Evolutionary conservation across 768 basidiomycete species (phyloP).

Genomic region (Pulveroboletus frians): DNA sequence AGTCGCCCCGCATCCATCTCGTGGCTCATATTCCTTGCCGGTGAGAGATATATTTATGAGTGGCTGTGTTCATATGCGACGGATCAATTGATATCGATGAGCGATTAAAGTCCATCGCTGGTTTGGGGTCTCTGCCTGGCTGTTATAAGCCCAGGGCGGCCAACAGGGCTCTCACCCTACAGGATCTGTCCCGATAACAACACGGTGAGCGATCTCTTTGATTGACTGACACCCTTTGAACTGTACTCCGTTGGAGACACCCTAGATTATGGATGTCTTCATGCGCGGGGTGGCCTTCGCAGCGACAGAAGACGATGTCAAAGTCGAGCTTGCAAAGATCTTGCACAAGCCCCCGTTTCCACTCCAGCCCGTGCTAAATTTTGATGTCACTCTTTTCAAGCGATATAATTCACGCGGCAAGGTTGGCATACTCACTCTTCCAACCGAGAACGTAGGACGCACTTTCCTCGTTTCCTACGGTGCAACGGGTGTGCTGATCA

Average conservation of each 20-base stretch:
- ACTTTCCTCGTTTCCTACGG: conserved; percentile 29
- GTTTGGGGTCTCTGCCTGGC: neutral
- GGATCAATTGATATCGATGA: conserved; percentile 19
- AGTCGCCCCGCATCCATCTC: conserved; percentile 13
- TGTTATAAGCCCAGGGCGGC: conserved; percentile 19
- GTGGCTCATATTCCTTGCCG: neutral
- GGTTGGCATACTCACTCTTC: conserved; percentile 30
- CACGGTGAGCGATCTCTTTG: conserved; percentile 17
- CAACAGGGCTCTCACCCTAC: neutral
- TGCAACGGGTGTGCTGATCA: conserved; percentile 21
- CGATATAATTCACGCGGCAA: conserved; percentile 18
- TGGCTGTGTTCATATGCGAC: conserved; percentile 1
- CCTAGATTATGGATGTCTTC: conserved; percentile 32
- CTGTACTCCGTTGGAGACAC: neutral
- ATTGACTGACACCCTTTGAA: neutral
- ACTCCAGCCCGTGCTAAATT: conserved; percentile 25
- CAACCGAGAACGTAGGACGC: conserved; percentile 14
- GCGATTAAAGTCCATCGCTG: neutral
- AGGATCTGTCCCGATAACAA: conserved; percentile 8
- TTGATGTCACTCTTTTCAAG: conserved; percentile 31
- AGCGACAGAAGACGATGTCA: conserved; percentile 29
- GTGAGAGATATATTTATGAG: neutral
- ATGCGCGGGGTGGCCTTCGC: conserved; percentile 29
- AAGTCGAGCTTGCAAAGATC: conserved; percentile 29
- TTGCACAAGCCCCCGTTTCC: conserved; percentile 34